phyloP scores from a whole-genome alignment of 768 basidiomycete species.

The Terana coerulea region DNA sequence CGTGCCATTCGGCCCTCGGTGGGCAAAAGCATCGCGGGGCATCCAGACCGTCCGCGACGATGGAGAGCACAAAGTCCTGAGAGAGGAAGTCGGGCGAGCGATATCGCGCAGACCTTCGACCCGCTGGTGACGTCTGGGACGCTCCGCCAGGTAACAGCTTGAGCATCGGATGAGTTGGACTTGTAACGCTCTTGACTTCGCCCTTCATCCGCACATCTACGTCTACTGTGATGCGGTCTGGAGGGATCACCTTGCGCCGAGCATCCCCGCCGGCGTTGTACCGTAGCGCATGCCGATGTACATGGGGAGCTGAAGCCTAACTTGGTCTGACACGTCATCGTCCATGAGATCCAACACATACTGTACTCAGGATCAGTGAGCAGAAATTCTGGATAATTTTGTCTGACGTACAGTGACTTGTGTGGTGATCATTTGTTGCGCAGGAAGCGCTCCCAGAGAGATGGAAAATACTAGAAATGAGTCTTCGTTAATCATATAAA shows the following conservation, averaged over 20 bases:
- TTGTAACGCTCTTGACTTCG: constrained; percentile 34
- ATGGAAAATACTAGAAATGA: constrained; percentile 64
- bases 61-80: constrained; percentile 47
- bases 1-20: constrained; percentile 24
- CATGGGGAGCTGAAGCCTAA: constrained; percentile 52
- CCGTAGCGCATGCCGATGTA: constrained; percentile 53
- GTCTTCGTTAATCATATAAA: constrained; percentile 28
- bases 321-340: constrained; percentile 43
- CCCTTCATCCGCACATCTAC: constrained; percentile 50
- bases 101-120: constrained; percentile 28
- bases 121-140: constrained; percentile 32
- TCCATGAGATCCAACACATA: constrained; percentile 52
- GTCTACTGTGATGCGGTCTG: constrained; percentile 37
- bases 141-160: constrained; percentile 20
- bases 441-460: constrained; percentile 51
- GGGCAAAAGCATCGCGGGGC: constrained; percentile 54
- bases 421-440: constrained; percentile 35
- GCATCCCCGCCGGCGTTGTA: constrained; percentile 34
- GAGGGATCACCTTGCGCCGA: constrained; percentile 20
- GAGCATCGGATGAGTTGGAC: constrained; percentile 46
- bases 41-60: constrained; percentile 48
- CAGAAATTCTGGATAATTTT: too few relatives aligned
- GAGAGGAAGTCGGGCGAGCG: constrained; percentile 39
- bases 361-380: constrained; percentile 20
- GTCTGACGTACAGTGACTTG: constrained; percentile 40